Evolutionary conservation across 1,284 basidiomycete species (phyloP).

Genomic region (Naganishia sp.): DNA sequence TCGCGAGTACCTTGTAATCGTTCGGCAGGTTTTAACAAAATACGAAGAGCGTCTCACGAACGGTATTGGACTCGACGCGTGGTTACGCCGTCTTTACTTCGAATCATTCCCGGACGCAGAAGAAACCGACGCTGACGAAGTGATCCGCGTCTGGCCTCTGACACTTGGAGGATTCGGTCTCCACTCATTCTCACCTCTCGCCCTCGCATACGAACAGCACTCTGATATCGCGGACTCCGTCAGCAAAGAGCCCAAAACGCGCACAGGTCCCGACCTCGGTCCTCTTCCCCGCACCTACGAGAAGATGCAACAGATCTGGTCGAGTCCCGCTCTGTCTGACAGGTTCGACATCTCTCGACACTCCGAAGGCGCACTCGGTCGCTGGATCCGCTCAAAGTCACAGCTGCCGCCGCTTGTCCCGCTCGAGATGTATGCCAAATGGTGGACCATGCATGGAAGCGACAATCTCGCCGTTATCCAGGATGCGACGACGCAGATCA

Average conservation of each 20-base stretch:
- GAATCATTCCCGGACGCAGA: constrained; percentile 6
- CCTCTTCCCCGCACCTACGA: constrained; percentile 1
- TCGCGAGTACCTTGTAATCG: constrained; percentile 9
- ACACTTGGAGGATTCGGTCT: constrained; percentile 23
- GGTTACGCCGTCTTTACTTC: neutral
- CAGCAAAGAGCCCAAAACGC: neutral
- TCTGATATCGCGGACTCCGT: neutral
- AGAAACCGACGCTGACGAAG: neutral
- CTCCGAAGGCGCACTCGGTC: constrained; percentile 17
- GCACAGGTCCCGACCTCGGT: neutral
- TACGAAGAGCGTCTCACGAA: constrained; percentile 13
- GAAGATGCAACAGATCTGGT: constrained; percentile 14
- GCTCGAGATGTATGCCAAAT: constrained; percentile 1
- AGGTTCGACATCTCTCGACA: constrained; percentile 5
- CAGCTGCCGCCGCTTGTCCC: constrained; percentile 6
- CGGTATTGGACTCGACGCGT: neutral
- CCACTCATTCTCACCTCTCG: constrained; percentile 8
- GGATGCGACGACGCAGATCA: constrained; percentile 1
- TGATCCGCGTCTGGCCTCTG: constrained; percentile 23
- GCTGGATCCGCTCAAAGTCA: constrained; percentile 10
- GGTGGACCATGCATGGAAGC: constrained; percentile 19
- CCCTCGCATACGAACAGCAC: constrained; percentile 12
- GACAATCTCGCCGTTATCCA: neutral
- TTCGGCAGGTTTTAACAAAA: constrained; percentile 7
- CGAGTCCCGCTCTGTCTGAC: constrained; percentile 1